Evolutionary conservation across 208 protist species (phyloP).

Genomic region (Leishmania lainsoni): DNA sequence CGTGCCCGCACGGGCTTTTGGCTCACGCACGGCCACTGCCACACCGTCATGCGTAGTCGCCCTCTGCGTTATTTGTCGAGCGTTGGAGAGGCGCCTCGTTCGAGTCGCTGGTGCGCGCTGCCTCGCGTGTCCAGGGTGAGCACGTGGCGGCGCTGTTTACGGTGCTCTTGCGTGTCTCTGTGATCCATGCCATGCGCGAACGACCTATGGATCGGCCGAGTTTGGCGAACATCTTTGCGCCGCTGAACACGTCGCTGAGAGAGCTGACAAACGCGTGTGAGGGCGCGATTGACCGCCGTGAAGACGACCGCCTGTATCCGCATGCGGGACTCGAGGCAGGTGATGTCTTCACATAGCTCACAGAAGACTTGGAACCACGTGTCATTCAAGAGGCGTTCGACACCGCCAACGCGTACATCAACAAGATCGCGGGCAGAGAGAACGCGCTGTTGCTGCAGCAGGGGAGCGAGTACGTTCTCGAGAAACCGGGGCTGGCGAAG

Average conservation of each 20-base stretch:
- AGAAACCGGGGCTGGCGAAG: slow-evolving; percentile 14
- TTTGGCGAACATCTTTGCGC: slow-evolving; percentile 26
- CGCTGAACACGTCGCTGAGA: slow-evolving; percentile 37
- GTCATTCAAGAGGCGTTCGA: slow-evolving; percentile 30
- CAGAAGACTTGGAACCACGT: slow-evolving; percentile 16
- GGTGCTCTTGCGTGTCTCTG: slow-evolving; percentile 17
- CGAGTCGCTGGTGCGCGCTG: slow-evolving; percentile 21
- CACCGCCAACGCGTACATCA: slow-evolving; percentile 33
- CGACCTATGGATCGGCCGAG: slow-evolving; percentile 11
- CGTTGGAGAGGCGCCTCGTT: slow-evolving; percentile 26
- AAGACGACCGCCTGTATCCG: slow-evolving; percentile 29
- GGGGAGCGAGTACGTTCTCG: slow-evolving; percentile 11
- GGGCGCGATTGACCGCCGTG: slow-evolving; percentile 17
- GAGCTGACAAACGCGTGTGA: slow-evolving; percentile 29
- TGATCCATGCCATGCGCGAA: slow-evolving; percentile 19
- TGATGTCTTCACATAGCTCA: slow-evolving; percentile 47
- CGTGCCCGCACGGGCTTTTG: slow-evolving; percentile 27
- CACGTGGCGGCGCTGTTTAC: slow-evolving; percentile 19
- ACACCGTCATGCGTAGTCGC: slow-evolving; percentile 23
- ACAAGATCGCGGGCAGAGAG: slow-evolving; percentile 36
- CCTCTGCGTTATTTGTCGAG: slow-evolving; percentile 29
- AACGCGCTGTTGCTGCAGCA: slow-evolving; percentile 31
- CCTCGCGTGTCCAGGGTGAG: slow-evolving; percentile 21
- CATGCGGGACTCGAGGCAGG: slow-evolving; percentile 36
- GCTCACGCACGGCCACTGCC: slow-evolving; percentile 27